phyloP scores from a whole-genome alignment of 345 rosid genomes.

The Excoecaria cochinchinensis region DNA sequence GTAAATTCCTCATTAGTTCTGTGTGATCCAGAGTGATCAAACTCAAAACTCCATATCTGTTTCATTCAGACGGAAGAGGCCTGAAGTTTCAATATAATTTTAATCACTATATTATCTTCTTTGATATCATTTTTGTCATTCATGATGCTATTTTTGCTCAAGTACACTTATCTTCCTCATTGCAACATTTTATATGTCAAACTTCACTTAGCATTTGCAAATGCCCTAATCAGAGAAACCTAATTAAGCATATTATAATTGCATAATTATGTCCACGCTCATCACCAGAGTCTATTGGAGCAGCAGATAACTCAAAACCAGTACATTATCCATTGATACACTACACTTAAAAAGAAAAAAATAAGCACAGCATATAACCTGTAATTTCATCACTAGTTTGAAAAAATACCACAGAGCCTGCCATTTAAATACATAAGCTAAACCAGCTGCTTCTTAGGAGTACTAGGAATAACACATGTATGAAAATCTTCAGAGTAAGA shows the following conservation, averaged over 20 bases:
- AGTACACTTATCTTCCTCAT: no score
- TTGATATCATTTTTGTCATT: no score
- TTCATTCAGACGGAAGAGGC: no score
- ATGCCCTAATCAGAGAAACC: no score
- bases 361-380: not conserved
- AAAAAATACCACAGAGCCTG: not conserved
- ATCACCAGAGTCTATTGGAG: not conserved
- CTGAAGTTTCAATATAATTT: no score
- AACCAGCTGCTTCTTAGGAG: not conserved
- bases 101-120: no score
- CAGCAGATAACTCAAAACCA: not conserved
- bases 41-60: no score
- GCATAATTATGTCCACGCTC: not conserved
- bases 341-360: not conserved
- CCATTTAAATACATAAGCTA: not conserved
- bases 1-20: no score
- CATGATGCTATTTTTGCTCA: no score
- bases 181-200: no score
- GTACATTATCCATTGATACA: not conserved
- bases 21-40: no score
- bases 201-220: not conserved
- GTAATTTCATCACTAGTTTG: not conserved
- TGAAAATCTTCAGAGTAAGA: not conserved
- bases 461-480: not conserved
- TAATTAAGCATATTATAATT: not conserved